A percentile compares a stretch with the other conserved stretches of the same genome.
phyloP scores from a whole-genome alignment of 768 basidiomycete species.

The Cantharellus anzutake region DNA sequence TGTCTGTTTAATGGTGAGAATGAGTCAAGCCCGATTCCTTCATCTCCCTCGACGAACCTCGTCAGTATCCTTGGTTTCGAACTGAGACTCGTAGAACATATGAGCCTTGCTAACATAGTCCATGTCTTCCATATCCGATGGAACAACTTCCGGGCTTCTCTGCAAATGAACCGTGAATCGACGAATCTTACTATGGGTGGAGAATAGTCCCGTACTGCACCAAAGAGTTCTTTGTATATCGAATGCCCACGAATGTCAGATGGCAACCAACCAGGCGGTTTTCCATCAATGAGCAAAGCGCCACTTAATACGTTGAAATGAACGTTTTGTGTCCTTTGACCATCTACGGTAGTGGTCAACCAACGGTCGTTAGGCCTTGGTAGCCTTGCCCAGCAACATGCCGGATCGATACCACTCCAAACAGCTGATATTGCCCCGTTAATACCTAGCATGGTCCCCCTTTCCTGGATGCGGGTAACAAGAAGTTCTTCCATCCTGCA shows the following conservation, averaged over 20 bases:
- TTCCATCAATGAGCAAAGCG: neutral
- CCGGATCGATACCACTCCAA: neutral
- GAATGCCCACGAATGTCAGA: neutral
- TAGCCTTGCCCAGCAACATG: neutral
- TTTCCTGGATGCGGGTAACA: neutral
- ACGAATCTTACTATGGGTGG: neutral
- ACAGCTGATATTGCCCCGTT: neutral
- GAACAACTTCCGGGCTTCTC: slow-evolving; percentile 1
- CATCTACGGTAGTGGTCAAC: neutral
- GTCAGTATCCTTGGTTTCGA: neutral
- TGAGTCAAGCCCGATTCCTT: neutral
- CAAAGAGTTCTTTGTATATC: too few species aligned
- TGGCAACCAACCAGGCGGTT: neutral
- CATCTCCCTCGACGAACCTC: neutral
- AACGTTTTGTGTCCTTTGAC: neutral
- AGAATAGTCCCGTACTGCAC: too few species aligned
- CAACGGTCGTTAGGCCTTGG: neutral
- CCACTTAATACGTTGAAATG: slow-evolving; percentile 1
- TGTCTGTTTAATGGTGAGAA: neutral
- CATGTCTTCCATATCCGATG: neutral
- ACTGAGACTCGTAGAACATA: neutral
- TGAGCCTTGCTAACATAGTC: neutral
- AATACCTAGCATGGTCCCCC: neutral
- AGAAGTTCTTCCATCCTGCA: neutral
- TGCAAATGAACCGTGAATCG: neutral